Conservation (phyloP, 345 rosid species). For the Noccaea caerulescens region DNA sequence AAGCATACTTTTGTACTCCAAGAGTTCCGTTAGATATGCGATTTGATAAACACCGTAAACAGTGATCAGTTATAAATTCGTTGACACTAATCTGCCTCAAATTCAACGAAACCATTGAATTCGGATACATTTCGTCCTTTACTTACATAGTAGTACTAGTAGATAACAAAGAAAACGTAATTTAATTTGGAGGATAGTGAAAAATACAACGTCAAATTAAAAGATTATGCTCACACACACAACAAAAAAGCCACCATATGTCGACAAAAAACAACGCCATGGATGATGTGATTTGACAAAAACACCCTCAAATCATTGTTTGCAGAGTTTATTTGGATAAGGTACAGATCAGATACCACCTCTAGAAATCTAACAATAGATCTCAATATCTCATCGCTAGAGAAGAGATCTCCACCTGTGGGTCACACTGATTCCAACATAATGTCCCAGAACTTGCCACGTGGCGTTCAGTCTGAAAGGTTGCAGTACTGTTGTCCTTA, state of each 20-base stretch:
- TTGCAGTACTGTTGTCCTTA: constrained; percentile 37
- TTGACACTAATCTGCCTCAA: background rate
- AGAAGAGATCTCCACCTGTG: background rate
- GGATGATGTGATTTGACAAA: constrained; percentile 22
- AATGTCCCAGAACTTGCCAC: constrained; percentile 35
- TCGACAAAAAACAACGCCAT: background rate
- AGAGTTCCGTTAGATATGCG: background rate
- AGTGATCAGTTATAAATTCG: background rate
- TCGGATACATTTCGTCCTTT: background rate
- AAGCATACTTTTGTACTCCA: background rate
- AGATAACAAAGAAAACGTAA: constrained; percentile 19
- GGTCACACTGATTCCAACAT: constrained; percentile 26
- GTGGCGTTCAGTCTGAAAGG: constrained; percentile 28
- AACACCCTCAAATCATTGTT: constrained; percentile 43
- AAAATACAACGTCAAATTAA: background rate
- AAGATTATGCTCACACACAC: background rate
- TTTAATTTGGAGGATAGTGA: constrained; percentile 21
- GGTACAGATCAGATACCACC: constrained; percentile 43
- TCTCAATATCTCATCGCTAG: constrained; percentile 34
- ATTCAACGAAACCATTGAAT: constrained; percentile 17
- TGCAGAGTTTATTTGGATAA: constrained; percentile 29
- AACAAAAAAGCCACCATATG: background rate
- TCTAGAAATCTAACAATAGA: constrained; percentile 41
- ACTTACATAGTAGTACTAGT: background rate
- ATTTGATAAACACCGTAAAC: constrained; percentile 8